A percentile compares a stretch with the other conserved stretches of the same genome.
phyloP scores from a whole-genome alignment of 225 moss, liverwort and hornwort genomes.

The Ulota crispa region DNA sequence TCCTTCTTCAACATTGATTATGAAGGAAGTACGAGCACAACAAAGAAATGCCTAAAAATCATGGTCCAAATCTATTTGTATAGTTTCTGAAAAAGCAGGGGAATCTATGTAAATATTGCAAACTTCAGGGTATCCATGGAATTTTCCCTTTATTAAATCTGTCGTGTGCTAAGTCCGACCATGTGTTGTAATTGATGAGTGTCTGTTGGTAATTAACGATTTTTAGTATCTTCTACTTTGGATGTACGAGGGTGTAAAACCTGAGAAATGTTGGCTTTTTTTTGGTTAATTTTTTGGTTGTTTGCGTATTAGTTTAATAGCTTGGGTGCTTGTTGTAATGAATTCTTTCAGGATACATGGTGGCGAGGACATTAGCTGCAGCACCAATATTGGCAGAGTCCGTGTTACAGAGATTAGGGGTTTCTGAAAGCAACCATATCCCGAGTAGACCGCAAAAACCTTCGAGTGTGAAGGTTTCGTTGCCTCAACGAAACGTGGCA shows the following conservation, averaged over 20 bases:
- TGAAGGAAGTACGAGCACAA: no score
- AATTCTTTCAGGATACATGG: constrained; percentile 53
- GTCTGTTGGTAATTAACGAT: no score
- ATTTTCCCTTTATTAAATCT: no score
- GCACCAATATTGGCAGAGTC: constrained; percentile 57
- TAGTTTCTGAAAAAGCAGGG: no score
- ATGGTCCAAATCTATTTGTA: no score
- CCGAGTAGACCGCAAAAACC: constrained; percentile 18
- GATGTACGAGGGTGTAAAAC: not conserved
- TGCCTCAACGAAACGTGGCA: constrained; percentile 15
- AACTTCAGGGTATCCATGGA: no score
- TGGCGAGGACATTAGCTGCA: constrained; percentile 62
- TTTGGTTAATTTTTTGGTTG: not conserved
- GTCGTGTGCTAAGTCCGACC: no score
- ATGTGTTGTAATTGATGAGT: no score
- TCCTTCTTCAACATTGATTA: no score
- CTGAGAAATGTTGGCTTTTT: not conserved
- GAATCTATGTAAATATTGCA: no score
- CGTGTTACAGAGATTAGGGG: constrained; percentile 67
- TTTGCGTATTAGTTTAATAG: not conserved
- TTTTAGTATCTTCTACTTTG: not conserved
- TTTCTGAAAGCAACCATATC: constrained; percentile 43
- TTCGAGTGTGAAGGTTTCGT: constrained; percentile 14
- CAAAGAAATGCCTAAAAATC: no score
- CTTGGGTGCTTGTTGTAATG: not conserved